Base-by-base conservation (phyloP, 768 basidiomycete species). In the Pleurotus platypus region DNA sequence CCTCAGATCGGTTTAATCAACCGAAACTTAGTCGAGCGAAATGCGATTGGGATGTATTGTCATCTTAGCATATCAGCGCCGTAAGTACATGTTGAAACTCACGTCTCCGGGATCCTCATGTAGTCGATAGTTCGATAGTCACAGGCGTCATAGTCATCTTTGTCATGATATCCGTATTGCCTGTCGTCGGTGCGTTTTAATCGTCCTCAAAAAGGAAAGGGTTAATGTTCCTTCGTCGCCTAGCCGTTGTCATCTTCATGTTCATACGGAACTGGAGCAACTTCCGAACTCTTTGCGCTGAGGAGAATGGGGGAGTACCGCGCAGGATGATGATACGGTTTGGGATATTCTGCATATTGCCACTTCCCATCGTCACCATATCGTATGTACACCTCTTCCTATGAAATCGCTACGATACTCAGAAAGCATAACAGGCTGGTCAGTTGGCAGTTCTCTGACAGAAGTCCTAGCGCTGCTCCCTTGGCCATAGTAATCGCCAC, bases 251-350 rank as follows among this genome's bases (percentile, higher is more conserved):
- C 11, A 55, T 27, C 16, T 38, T 61, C 9, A 20, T 65, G 55
- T 43, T 67, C 27, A 55, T 57, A 9, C 57, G 51, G 12, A 53
- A 60, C 49, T 61, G 62, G 61, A 46, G 43, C 24, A 26, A 46
- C 5, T 53, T 60, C 22, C 46, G 57, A 26, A 20, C 26, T 4
- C 11, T 37, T 7, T 55, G 51, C 13, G 39, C 24, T 12, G 20
- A 39, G 39, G n/a, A 54, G 39, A 50, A 27, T 30, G 18, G 53
- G 12, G 54, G 45, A 20, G 49, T 66, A 11, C 59, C 61, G 8
- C 40, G 46, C 7, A 55, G 63, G 11, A 62, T 62, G 60, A 40
- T 64, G 18, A 50, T 66, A 46, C 65, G 65, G 11, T 57, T 66
- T 15, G 18, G 40, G 12, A 16, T 63, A 2, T 61, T 63, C 30